These are phyloP conservation scores for Eucalyptus microcorys DNA, from an alignment of 345 rosid genomes.

Conservation along the genomic window DNA sequence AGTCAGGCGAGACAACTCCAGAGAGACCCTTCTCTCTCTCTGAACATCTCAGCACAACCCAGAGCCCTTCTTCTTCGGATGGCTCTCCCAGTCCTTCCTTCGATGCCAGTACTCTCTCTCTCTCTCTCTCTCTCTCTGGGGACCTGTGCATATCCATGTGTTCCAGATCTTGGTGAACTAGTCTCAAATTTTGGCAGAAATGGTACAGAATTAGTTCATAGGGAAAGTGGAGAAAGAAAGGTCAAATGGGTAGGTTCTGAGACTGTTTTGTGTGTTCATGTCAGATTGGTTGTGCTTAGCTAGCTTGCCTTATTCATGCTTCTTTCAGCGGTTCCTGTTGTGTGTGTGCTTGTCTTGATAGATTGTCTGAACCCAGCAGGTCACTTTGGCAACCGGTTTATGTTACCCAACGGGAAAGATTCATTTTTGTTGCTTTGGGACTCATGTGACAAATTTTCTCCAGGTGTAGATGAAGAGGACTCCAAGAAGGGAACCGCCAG, in stretches of 20 bases:
- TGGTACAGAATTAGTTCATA: neutral
- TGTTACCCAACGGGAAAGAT: neutral
- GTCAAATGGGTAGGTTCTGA: neutral
- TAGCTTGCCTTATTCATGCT: neutral
- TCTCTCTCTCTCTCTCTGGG: neutral
- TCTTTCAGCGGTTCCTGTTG: neutral
- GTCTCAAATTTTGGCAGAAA: neutral
- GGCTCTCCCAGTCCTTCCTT: neutral
- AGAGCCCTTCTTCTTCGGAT: slow-evolving; percentile 2
- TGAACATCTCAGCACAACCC: neutral
- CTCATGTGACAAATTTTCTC: neutral
- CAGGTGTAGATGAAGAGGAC: neutral
- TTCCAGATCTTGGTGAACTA: neutral
- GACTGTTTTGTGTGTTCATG: neutral
- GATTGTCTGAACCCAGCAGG: neutral
- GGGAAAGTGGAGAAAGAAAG: neutral
- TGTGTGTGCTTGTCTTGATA: neutral
- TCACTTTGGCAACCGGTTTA: neutral
- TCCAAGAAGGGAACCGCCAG: neutral
- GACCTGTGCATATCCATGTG: neutral
- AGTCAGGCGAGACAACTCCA: slow-evolving; percentile 2
- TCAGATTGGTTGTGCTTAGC: neutral
- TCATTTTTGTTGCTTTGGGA: neutral
- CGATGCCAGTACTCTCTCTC: neutral
- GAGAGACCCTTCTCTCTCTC: slow-evolving; percentile 4